These are phyloP conservation scores for Tylopilus sp. DNA, from an alignment of 768 basidiomycete genomes.

Conservation along the genomic window DNA sequence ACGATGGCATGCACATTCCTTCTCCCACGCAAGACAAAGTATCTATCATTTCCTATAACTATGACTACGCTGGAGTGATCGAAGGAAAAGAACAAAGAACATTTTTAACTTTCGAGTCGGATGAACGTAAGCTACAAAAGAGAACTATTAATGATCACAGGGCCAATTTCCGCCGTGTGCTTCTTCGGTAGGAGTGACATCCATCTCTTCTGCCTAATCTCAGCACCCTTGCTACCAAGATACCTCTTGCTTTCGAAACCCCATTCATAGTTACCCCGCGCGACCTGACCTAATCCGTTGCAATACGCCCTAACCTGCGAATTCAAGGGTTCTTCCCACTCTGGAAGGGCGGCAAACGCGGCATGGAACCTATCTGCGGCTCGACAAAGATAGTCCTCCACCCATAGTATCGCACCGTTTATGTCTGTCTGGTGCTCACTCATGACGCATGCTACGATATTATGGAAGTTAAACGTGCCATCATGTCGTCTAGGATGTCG, in stretches of 20 bases:
- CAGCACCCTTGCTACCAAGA: constrained; percentile 34
- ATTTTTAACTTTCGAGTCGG: no score
- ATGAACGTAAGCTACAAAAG: constrained; percentile 10
- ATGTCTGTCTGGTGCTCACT: constrained; percentile 29
- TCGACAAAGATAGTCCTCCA: constrained; percentile 3
- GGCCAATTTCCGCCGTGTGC: constrained; percentile 4
- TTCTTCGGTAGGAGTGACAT: constrained; percentile 32
- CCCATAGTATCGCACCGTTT: constrained; percentile 18
- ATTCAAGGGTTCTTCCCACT: constrained; percentile 42
- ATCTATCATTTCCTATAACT: no score
- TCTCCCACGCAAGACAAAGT: no score
- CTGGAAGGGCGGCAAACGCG: constrained; percentile 28
- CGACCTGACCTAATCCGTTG: constrained; percentile 49
- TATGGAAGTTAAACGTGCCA: no score
- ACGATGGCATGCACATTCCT: no score
- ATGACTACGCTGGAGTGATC: no score
- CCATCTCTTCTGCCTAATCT: constrained; percentile 31
- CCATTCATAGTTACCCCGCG: constrained; percentile 49
- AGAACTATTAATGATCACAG: constrained; percentile 11
- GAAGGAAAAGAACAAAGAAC: no score
- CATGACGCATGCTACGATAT: constrained; percentile 53
- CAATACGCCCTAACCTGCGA: constrained; percentile 40
- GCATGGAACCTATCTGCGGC: constrained; percentile 4
- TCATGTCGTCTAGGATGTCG: no score
- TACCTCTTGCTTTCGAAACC: constrained; percentile 46